Evolutionary conservation across 495 filamentous ascomycete species (phyloP), one percentile per base, ranked within the genome.

Genomic region (Amorphotheca resinae): DNA sequence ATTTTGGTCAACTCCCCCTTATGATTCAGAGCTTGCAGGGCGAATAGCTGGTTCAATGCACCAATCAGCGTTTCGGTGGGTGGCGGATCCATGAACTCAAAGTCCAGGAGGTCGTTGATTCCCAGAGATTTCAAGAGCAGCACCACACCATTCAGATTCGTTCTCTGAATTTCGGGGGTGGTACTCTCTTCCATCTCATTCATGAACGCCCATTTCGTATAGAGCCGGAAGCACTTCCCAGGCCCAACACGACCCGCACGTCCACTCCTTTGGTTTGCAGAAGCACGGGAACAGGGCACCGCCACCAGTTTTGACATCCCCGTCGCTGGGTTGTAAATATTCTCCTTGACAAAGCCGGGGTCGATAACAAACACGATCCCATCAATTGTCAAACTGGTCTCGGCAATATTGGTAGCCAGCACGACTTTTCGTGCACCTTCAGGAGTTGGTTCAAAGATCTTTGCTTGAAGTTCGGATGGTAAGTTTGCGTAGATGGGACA

Each of bases 21-120:
- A 56, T 88, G 80, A 57, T 94, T 94, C 26, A 98, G 69, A 0
- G 89, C 86, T 7, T 86, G 85, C 1, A 98, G 72, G 0, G 87
- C 87, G 56, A 95, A 98, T 15, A 98, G 76, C 54, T 93, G 82
- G 56, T 95, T 91, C 38, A 98, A 63, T 1, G 87, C 85, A 16
- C 83, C 77, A 56, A 95, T 94, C 39, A 98, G 75, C 5, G 86
- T 85, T 58, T 95, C 88, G 0, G 87, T 81, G 0, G 88, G 83
- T 1, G 91, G 91, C 0, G 89, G 80, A 54, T 96, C 91, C 76
- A 96, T 87, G 58, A 94, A 96, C 54, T 98, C 91, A 51, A 98
- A 98, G 31, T 88, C 79, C 9, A 98, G 73, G 0, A 98, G 74
- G 49, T 96, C 81, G 56, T 95, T 88, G 55, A 98, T 93, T 9